Base-by-base conservation (phyloP, 805 yeast species). In the Ogataea trehalophila region DNA sequence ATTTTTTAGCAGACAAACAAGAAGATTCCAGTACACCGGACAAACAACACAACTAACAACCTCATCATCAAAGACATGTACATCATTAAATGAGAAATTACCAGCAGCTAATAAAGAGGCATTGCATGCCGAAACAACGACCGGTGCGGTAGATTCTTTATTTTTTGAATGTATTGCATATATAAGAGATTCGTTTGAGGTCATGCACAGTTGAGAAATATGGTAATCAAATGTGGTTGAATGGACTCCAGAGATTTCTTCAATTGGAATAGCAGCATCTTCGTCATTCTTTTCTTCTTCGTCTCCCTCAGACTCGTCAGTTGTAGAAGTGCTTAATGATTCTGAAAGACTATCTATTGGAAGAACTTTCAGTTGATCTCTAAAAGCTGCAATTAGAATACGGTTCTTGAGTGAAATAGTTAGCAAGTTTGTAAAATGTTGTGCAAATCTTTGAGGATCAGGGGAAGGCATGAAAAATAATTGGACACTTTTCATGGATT, bases 401-500 rank as follows among this genome's bases (percentile, higher is more conserved):
- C 47, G 51, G 6, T 52, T 39, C 3, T 41, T 42, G 41, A 59
- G 51, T 7, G 65, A 57, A 26, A 61, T 44, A 4, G 56, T 57
- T 26, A 63, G 41, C 20, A 39, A 52, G 36, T 57, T 58, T 8
- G 54, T 39, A 36, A 45, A 58, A 9, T 48, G 42, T 5, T 37
- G 11, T 8, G 39, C 39, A 36, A 50, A 33, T 8, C 40, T 26
- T 26, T 26, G 31, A 11, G 31, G 8, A 7, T 47, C 43, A 3
- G 33, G 20, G 8, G 48, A 48, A 22, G 33, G 42, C 13, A 43
- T 39, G n/a, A 47, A 46, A 34, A 61, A 60, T n/a, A 65, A 44
- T 42, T 61, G 58, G n/a, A 65, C 39, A 5, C 61, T 52, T 15
- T 55, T 47, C 33, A 50, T 57, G 20, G 53, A 53, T 48, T 63